Base-by-base conservation (phyloP, 2,329 filamentous ascomycete genomes). In the Exserohilum turcica region DNA sequence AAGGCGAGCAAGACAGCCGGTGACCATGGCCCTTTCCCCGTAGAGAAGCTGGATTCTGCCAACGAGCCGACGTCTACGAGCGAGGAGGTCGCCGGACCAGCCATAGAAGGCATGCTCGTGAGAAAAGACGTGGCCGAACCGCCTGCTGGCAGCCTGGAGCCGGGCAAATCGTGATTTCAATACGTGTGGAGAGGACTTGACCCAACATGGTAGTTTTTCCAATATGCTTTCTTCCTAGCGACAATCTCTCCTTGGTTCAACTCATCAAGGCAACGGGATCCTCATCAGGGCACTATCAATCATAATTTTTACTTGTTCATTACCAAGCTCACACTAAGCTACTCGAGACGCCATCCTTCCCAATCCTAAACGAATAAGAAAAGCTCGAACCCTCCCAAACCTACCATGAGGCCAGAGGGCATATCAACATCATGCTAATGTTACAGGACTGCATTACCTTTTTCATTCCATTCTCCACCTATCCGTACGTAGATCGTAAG, bases 361-460 rank as follows among this genome's bases (percentile, higher is more conserved):
- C 51, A 42, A 54, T 40, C 21, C 40, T 38, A 43, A 54, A 52
- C 36, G 40, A 40, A 54, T 43, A 55, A 54, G 46, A 43, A 54
- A 55, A 49, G 45, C 57, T 54, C 33, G 53, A 48, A 52, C 53
- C 60, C 56, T 57, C 60, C 54, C 40, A 57, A 52, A 51, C 61
- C 61, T 57, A 51, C 51, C 36, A 45, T 43, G 52, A 61, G 60
- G 59, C 52, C 44, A 48, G 36, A 56, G 54, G 56, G 61, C 56
- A 60, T 67, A 67, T 65, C 59, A 53, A 59, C 54, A 40, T 57
- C 46, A 60, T 55, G 42, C 55, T 67, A 67, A 56, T 67, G 52
- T 60, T 67, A 67, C 64, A 67, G 42, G 54, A 51, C 51, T 52
- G 43, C 45, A 37, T 49, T 54, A 16, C 24, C 46, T 45, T 49